Conservation (phyloP, 371 early-diverging fungal genomes). For the Apophysomyces ossiformis region DNA sequence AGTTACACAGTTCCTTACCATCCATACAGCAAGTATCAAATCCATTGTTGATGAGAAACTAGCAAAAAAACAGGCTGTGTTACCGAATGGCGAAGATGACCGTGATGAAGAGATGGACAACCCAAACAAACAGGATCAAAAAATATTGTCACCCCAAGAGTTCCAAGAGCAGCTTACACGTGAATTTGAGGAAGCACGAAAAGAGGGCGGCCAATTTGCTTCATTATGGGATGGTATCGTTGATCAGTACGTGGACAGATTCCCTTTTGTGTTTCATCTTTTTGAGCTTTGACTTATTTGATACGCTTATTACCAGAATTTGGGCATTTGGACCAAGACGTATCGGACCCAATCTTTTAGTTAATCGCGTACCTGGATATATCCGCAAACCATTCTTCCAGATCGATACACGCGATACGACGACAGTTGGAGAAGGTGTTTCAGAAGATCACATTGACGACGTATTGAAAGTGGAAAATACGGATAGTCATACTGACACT, state of each 20-base stretch:
- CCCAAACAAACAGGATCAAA: constrained; percentile 15
- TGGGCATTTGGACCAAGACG: constrained; percentile 85
- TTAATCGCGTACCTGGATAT: constrained; percentile 71
- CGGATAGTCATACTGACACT: constrained; percentile 16
- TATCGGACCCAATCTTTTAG: constrained; percentile 89
- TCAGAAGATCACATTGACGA: constrained; percentile 39
- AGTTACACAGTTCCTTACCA: constrained; percentile 65
- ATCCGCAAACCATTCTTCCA: constrained; percentile 51
- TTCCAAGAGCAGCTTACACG: constrained; percentile 41
- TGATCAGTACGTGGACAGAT: constrained; percentile 39
- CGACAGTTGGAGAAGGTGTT: constrained; percentile 15
- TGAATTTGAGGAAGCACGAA: constrained; percentile 52
- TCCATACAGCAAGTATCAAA: constrained; percentile 67
- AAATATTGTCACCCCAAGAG: constrained; percentile 33
- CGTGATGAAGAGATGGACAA: constrained; percentile 23
- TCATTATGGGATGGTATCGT: constrained; percentile 52
- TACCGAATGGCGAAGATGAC: constrained; percentile 18
- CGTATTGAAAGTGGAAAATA: constrained; percentile 38
- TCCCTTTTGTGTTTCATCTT: too few species aligned
- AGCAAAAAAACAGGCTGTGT: constrained; percentile 27
- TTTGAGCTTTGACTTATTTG: constrained; percentile 4
- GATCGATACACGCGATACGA: constrained; percentile 24
- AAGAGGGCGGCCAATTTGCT: constrained; percentile 51
- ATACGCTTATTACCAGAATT: constrained; percentile 38
- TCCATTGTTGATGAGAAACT: constrained; percentile 59